Evolutionary conservation across 768 basidiomycete genomes (phyloP).

Genomic region (Termitomyces sp.): DNA sequence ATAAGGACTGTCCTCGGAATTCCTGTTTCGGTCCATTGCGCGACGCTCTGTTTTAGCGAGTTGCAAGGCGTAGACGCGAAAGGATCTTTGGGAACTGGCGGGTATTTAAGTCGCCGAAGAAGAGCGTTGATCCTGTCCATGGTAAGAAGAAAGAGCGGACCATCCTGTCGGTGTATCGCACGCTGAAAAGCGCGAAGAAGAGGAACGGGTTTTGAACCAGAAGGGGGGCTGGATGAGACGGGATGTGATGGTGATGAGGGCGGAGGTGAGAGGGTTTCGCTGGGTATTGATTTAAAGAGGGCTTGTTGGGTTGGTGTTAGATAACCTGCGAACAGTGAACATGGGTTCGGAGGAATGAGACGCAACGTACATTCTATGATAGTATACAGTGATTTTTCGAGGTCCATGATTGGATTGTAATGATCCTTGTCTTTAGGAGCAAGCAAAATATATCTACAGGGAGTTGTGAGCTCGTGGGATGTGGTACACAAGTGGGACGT

Average conservation of each 20-base stretch:
- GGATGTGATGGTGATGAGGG: slow-evolving; percentile 34
- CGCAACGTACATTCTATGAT: slow-evolving; percentile 60
- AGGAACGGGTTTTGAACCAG: slow-evolving; percentile 22
- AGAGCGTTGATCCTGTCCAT: slow-evolving; percentile 59
- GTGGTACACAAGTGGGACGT: slow-evolving; percentile 11
- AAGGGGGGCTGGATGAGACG: slow-evolving; percentile 29
- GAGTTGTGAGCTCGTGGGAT: not conserved
- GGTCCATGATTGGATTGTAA: slow-evolving; percentile 79
- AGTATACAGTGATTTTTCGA: slow-evolving; percentile 65
- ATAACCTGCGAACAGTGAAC: slow-evolving; percentile 42
- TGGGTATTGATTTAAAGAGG: slow-evolving; percentile 65
- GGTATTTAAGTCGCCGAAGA: slow-evolving; percentile 63
- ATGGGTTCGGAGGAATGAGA: slow-evolving; percentile 6
- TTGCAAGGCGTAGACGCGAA: slow-evolving; percentile 39
- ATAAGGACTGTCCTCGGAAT: no score
- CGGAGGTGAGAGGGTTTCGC: slow-evolving; percentile 32
- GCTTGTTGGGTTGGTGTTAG: slow-evolving; percentile 59
- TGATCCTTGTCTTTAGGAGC: slow-evolving; percentile 83
- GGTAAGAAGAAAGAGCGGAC: slow-evolving; percentile 63
- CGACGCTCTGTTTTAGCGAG: no score
- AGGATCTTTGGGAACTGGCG: slow-evolving; percentile 44
- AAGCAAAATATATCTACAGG: slow-evolving; percentile 64
- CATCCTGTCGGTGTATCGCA: slow-evolving; percentile 64
- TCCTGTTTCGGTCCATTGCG: no score
- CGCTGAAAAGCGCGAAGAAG: slow-evolving; percentile 60